Base-by-base conservation (phyloP, 441 rosid species). In the Gossypium davidsonii region DNA sequence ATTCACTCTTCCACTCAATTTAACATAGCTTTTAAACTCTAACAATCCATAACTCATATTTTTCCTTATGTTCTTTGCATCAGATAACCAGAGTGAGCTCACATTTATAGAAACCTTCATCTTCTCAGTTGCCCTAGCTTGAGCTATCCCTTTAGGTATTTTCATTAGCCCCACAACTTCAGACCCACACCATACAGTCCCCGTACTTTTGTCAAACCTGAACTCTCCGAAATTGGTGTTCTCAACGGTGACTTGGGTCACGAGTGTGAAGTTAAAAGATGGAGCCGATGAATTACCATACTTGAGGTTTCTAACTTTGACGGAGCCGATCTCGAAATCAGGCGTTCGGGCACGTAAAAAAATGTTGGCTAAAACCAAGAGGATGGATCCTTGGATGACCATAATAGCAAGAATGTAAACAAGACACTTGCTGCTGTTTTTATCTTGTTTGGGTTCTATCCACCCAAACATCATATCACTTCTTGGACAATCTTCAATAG, bases 191-290 rank as follows among this genome's bases (percentile, higher is more conserved):
- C 60, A 62, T 6, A 88, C 60, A 11, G 65, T 15, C 6, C 78
- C 72, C 3, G 81, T 79, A 0, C 74, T 20, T 7, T 83, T 76
- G 1, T 39, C 83, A 26, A 77, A 86, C 25, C 80, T 72, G 78
- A 88, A 91, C 21, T 23, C 75, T 1, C 91, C 91, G 61, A 87
- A 89, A 74, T 88, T 91, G 28, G 71, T 1, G 31, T 91, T 92
- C 63, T 85, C 56, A 2, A 91, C 69, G 25, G 75, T 66, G 28
- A 91, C 3, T 46, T 79, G 86, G 0, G 85, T 63, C 4, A 74
- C 73, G 1, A 91, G 67, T 9, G 87, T 89, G 46, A 72, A 74
- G 72, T 82, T 86, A 63, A 85, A 80, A 2, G 48, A 72, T 28
- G 75, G 52, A 73, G 79, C 7, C 84, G 78, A 6, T 21, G 20